Conservation (phyloP, 2,329 filamentous ascomycete genomes). For the Cadophora gregata region DNA sequence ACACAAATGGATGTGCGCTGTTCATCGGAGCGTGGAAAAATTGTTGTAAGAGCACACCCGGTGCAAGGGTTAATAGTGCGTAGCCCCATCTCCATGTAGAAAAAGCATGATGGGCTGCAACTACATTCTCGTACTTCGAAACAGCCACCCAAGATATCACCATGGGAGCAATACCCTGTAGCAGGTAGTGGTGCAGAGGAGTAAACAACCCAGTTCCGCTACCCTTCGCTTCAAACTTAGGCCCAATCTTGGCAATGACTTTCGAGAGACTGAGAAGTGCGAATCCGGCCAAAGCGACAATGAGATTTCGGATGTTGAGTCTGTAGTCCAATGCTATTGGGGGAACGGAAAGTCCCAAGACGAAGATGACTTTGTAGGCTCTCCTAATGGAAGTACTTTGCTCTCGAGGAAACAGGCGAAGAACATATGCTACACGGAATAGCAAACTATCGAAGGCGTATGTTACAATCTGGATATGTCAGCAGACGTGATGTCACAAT, state of each 20-base stretch:
- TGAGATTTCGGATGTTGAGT: conserved; percentile 31
- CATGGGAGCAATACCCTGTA: conserved; percentile 37
- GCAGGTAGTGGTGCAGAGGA: conserved; percentile 34
- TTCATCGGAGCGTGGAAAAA: conserved; percentile 37
- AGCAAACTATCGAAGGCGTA: conserved; percentile 40
- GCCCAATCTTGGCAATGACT: conserved; percentile 34
- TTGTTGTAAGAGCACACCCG: conserved; percentile 36
- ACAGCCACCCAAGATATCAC: conserved; percentile 35
- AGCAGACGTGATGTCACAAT: conserved; percentile 13
- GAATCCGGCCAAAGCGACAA: conserved; percentile 31
- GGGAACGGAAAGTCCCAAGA: conserved; percentile 23
- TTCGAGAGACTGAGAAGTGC: conserved; percentile 36
- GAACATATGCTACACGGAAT: conserved; percentile 32
- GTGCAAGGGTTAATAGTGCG: conserved; percentile 31
- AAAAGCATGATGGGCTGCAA: conserved; percentile 29
- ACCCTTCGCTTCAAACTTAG: conserved; percentile 28
- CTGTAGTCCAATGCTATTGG: conserved; percentile 38
- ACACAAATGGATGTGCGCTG: conserved; percentile 37
- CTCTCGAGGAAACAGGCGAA: conserved; percentile 28
- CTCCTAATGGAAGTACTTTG: conserved; percentile 24
- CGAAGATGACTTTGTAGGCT: conserved; percentile 31
- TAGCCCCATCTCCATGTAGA: conserved; percentile 33
- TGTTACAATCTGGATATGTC: conserved; percentile 36
- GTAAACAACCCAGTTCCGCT: conserved; percentile 30
- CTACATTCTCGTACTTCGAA: conserved; percentile 35